Conservation (phyloP, 2,329 filamentous ascomycete genomes). For the Fusarium odoratissimum region DNA sequence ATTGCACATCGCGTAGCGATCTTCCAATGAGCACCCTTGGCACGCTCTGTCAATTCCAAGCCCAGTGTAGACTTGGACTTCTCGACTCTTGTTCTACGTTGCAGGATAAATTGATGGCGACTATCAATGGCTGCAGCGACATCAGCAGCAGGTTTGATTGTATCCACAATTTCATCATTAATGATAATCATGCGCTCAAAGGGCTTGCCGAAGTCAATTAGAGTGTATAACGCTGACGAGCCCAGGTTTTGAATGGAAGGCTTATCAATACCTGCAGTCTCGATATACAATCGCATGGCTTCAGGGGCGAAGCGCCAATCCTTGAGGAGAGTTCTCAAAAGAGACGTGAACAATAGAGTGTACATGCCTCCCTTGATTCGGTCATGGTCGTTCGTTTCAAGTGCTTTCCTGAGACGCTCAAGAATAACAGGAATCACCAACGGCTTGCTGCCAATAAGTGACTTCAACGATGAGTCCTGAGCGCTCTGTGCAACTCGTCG, state of each 20-base stretch:
- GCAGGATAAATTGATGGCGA: constrained; percentile 77
- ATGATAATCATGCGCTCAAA: constrained; percentile 88
- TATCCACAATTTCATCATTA: constrained; percentile 75
- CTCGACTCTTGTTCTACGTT: constrained; percentile 82
- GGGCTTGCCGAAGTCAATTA: constrained; percentile 92
- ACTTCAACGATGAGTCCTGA: constrained; percentile 92
- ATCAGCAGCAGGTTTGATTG: constrained; percentile 76
- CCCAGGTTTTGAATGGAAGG: constrained; percentile 93
- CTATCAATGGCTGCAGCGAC: constrained; percentile 68
- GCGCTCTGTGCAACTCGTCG: constrained; percentile 93
- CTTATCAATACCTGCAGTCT: constrained; percentile 90
- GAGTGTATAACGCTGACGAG: constrained; percentile 80
- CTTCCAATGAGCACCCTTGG: constrained; percentile 92
- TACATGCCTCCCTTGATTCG: constrained; percentile 96
- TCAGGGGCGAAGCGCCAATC: constrained; percentile 96
- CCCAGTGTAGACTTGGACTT: constrained; percentile 83
- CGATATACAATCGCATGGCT: constrained; percentile 90
- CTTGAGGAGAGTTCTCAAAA: constrained; percentile 86
- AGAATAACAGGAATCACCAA: constrained; percentile 92
- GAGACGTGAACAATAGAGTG: constrained; percentile 86
- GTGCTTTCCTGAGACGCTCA: constrained; percentile 78
- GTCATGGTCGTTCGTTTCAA: constrained; percentile 84
- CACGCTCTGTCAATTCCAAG: constrained; percentile 81
- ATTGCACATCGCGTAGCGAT: constrained; percentile 90
- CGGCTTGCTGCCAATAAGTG: constrained; percentile 86